phyloP scores from a whole-genome alignment of 371 early-diverging fungal species.

The Vairimorpha necatrix region DNA sequence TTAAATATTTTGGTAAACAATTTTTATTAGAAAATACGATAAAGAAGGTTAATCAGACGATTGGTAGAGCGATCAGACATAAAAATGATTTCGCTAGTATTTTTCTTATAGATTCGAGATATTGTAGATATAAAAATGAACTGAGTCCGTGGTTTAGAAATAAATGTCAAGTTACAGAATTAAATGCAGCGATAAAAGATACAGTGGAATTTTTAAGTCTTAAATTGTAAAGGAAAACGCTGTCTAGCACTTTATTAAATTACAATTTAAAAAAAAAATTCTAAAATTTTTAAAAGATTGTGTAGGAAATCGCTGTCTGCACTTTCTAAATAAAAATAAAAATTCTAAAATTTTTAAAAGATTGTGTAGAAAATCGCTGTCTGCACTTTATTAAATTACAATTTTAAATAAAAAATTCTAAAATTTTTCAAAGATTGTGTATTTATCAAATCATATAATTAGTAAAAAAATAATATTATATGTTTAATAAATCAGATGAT shows the following conservation, averaged over 20 bases:
- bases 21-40: conserved; percentile 66
- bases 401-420: neutral
- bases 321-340: neutral
- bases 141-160: conserved; percentile 57
- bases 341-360: neutral
- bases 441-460: too few species aligned
- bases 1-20: conserved; percentile 48
- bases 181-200: conserved; percentile 11
- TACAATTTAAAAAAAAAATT: too few species aligned
- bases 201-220: conserved; percentile 24
- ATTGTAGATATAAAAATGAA: conserved; percentile 44
- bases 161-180: conserved; percentile 19
- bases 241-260: too few species aligned
- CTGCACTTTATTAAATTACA: neutral
- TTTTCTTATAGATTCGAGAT: conserved; percentile 67
- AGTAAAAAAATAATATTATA: too few species aligned
- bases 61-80: conserved; percentile 81
- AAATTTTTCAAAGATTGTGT: neutral
- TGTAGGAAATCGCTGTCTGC: neutral
- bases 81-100: conserved; percentile 71
- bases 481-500: too few species aligned
- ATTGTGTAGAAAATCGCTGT: neutral
- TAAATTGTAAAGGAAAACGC: neutral
- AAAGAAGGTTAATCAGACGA: conserved; percentile 85
- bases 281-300: neutral